These are phyloP conservation scores for Lecanicillium sp. DNA, from an alignment of 2,329 filamentous ascomycete species.

Conservation along the genomic window DNA sequence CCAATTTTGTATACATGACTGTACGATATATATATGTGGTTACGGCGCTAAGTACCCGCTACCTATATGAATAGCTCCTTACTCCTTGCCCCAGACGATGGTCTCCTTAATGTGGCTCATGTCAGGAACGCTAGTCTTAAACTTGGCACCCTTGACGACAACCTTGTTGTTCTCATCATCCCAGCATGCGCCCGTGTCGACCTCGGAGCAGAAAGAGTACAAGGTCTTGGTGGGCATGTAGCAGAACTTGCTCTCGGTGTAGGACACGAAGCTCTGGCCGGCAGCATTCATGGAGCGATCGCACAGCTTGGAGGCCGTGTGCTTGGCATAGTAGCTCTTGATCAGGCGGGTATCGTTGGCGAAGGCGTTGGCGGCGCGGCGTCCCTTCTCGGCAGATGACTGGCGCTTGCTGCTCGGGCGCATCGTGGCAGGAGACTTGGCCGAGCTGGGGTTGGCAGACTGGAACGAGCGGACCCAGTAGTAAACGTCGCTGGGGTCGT, in stretches of 20 bases:
- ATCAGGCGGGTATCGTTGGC: no score
- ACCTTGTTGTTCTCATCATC: constrained; percentile 8
- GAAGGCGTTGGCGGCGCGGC: no score
- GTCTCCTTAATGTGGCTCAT: not conserved
- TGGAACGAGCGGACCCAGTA: not conserved
- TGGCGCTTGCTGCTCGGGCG: no score
- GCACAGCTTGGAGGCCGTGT: constrained; percentile 11
- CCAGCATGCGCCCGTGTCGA: constrained; percentile 10
- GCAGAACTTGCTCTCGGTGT: constrained; percentile 13
- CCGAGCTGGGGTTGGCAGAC: not conserved
- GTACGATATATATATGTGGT: no score
- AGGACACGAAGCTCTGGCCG: constrained; percentile 10
- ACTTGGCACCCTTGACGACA: not conserved
- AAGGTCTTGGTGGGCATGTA: constrained; percentile 12
- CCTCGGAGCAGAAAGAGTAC: constrained; percentile 10
- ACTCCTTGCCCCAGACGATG: not conserved
- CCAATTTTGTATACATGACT: no score
- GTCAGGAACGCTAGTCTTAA: not conserved
- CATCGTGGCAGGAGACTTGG: not conserved
- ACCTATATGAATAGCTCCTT: no score
- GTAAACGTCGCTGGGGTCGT: not conserved
- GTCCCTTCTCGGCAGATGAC: no score
- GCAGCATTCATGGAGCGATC: not conserved
- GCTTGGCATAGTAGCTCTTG: no score
- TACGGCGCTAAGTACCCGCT: no score